Percentiles rank a stretch among this genome's conserved stretches.
Conservation (phyloP, 2,329 filamentous ascomycete genomes). For the Fusarium sarcochroum region DNA sequence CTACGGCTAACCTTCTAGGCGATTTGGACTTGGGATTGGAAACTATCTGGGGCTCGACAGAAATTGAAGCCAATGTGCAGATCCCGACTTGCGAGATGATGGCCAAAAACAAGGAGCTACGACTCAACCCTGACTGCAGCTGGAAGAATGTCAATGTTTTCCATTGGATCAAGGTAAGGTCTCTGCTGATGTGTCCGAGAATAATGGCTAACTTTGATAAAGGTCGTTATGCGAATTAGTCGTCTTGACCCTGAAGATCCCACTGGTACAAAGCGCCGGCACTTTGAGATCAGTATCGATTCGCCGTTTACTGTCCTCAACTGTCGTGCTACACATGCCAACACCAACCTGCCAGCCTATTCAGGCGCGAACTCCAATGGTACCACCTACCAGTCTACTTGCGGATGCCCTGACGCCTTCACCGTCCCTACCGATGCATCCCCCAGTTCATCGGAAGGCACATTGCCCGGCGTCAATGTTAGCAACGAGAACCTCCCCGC, state of each 20-base stretch:
- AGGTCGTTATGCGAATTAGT: constrained; percentile 94
- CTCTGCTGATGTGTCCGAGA: background rate
- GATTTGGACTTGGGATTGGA: constrained; percentile 80
- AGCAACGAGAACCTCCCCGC: constrained; percentile 57
- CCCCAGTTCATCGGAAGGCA: constrained; percentile 73
- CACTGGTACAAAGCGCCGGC: constrained; percentile 78
- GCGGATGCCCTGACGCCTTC: constrained; percentile 70
- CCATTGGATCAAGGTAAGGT: constrained; percentile 92
- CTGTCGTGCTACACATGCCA: constrained; percentile 92
- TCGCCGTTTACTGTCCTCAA: constrained; percentile 94
- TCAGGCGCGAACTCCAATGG: constrained; percentile 65
- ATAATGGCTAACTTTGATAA: constrained; percentile 16
- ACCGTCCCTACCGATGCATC: constrained; percentile 71
- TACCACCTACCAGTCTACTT: constrained; percentile 60
- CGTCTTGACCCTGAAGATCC: constrained; percentile 85
- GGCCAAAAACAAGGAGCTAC: constrained; percentile 76
- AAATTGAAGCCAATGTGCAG: constrained; percentile 95
- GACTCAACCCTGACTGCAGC: constrained; percentile 89
- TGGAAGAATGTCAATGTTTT: constrained; percentile 95
- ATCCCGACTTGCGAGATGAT: constrained; percentile 90
- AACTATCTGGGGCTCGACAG: constrained; percentile 85
- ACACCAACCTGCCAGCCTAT: constrained; percentile 88
- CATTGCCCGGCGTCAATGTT: constrained; percentile 59
- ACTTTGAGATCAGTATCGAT: constrained; percentile 97
- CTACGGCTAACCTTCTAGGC: constrained; percentile 81